phyloP scores from a whole-genome alignment of 495 filamentous ascomycete species.

The Penicillium verhagenii region DNA sequence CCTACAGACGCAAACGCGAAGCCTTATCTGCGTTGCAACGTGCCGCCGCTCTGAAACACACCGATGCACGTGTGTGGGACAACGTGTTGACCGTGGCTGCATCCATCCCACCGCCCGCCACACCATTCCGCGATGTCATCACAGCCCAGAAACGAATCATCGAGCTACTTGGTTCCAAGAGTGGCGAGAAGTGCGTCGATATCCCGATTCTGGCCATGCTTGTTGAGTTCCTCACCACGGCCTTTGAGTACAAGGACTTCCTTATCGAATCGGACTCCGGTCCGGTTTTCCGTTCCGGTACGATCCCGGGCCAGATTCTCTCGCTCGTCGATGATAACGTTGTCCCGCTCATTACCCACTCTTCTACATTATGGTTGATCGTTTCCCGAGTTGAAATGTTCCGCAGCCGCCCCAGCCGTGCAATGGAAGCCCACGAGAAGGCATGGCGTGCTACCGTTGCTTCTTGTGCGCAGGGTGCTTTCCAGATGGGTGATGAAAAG shows the following conservation, averaged over 20 bases:
- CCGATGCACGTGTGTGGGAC: slow-evolving; percentile 90
- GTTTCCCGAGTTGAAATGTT: slow-evolving; percentile 70
- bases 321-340: slow-evolving; percentile 69
- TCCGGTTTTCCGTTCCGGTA: slow-evolving; percentile 41
- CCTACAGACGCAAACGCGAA: slow-evolving; percentile 63
- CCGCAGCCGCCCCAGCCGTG: slow-evolving; percentile 61
- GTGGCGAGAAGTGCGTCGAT: slow-evolving; percentile 79
- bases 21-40: slow-evolving; percentile 81
- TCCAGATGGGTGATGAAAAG: slow-evolving; percentile 50
- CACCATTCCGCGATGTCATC: slow-evolving; percentile 71
- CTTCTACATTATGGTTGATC: slow-evolving; percentile 71
- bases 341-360: slow-evolving; percentile 78
- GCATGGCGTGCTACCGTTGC: slow-evolving; percentile 73
- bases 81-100: slow-evolving; percentile 86
- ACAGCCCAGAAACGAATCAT: slow-evolving; percentile 70
- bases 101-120: slow-evolving; percentile 67
- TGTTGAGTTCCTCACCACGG: slow-evolving; percentile 63
- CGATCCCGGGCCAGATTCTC: slow-evolving; percentile 56
- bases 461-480: slow-evolving; percentile 47
- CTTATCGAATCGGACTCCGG: slow-evolving; percentile 25
- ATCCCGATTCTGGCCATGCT: slow-evolving; percentile 66
- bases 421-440: slow-evolving; percentile 81
- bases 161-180: slow-evolving; percentile 62
- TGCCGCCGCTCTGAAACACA: slow-evolving; percentile 75
- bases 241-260: slow-evolving; percentile 42